Evolutionary conservation across 208 protist species (phyloP), one percentile per base, ranked within the genome.

Genomic region (Kentomonas sorsogonicus): DNA sequence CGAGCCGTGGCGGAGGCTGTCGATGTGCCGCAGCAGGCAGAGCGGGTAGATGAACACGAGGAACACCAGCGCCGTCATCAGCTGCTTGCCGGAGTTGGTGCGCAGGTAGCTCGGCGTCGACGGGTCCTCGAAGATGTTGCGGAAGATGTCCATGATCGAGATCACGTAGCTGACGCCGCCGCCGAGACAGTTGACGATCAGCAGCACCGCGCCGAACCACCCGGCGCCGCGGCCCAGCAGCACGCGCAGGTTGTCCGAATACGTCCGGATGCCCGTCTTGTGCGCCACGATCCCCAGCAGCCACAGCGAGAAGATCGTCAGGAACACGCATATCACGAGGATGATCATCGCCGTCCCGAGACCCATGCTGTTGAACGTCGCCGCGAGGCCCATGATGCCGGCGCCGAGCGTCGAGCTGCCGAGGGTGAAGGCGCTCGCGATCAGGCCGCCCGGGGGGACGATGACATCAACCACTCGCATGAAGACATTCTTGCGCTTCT

Each of bases 161-260:
- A 87, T 74, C n/a, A 92, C 64, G 50, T 85, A 92, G 41, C 72
- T 74, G n/a, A 92, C 74, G 41, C 58, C 66, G 3, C 63, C 69
- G 60, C 85, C 79, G n/a, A 86, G 23, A 56, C 63, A 80, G 34
- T 43, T 52, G 15, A 72, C 46, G 63, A 82, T 69, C 23, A 80
- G 57, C 25, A 78, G 11, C 0, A 74, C 68, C 4, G 50, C 15
- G 50, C 41, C 3, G 30, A 44, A 48, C 59, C 72, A 41, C 57
- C 66, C 74, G 11, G 53, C 23, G 18, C 71, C 63, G 3, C 65
- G 54, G 40, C 68, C 72, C 4, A 77, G 62, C 0, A 83, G 47
- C 15, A 33, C 47, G 10, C 39, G 31, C 20, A 29, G 29, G 16
- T 80, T 47, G 1, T 66, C 75, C 50, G 83, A 75, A 45, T 81